Conservation (phyloP, 2,329 filamentous ascomycete species). For the Dactylellina sp. region DNA sequence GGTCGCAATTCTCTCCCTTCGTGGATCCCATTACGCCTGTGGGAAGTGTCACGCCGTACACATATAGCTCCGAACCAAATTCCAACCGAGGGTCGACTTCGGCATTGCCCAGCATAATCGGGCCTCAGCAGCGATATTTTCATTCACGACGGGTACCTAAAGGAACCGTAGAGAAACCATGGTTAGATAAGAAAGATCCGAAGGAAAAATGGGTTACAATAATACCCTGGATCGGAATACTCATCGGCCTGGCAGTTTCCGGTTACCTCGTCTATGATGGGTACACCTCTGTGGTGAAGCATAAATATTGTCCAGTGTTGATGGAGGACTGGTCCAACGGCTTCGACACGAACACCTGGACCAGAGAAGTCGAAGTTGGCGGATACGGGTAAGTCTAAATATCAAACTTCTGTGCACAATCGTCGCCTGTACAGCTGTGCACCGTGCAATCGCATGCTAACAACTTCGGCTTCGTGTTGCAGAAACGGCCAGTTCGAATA, state of each 20-base stretch:
- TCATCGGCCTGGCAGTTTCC: conserved; percentile 75
- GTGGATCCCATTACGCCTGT: conserved; percentile 57
- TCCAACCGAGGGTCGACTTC: conserved; percentile 57
- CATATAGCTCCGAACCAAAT: conserved; percentile 49
- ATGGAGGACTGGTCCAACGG: conserved; percentile 74
- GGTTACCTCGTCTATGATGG: conserved; percentile 82
- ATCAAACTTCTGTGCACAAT: background rate
- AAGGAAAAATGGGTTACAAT: conserved; percentile 90
- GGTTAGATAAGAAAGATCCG: conserved; percentile 78
- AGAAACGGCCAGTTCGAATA: conserved; percentile 85
- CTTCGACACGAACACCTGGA: conserved; percentile 74
- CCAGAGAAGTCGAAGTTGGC: conserved; percentile 78
- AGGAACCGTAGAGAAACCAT: conserved; percentile 79
- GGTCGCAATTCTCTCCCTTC: conserved; percentile 57
- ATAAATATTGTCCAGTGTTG: conserved; percentile 78
- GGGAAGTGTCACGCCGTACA: conserved; percentile 51
- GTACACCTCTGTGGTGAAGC: conserved; percentile 75
- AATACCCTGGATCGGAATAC: conserved; percentile 77
- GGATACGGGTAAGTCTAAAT: conserved; percentile 75
- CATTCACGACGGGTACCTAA: conserved; percentile 79
- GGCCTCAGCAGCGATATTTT: conserved; percentile 71
- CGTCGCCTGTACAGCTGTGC: too few species aligned
- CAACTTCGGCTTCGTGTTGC: conserved; percentile 1
- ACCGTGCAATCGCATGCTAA: background rate
- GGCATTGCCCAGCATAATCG: conserved; percentile 57